Evolutionary conservation across 805 yeast species (phyloP), one percentile per base, ranked within the genome.

Genomic region (Scheffersomyces spartinae): DNA sequence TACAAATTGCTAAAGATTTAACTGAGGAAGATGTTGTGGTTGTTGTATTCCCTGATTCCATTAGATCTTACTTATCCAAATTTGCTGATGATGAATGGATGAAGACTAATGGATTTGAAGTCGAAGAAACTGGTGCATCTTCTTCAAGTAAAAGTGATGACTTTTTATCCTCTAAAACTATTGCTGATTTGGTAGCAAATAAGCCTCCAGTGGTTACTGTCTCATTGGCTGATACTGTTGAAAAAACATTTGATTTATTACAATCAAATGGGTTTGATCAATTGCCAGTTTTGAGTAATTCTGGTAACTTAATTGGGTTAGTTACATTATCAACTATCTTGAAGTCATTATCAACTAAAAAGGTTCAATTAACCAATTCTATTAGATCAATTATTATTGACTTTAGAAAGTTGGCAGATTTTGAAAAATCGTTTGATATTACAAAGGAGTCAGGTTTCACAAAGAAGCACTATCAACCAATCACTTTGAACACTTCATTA

Each of bases 61-160:
- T 82, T 45, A 73, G 94, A 62, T 81, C 93, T 3, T 82, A 82
- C 57, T 64, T 82, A 53, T 73, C 91, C 35, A 82, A 82, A 57
- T 82, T 82, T 45, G 88, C 81, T 19, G 93, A 82, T 49, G 93
- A 83, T 43, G 93, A 81, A 53, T 82, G 94, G 94, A 73, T 82
- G 79, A 68, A 66, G 47, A 71, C 71, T 40, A 80, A 82, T 47
- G 79, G 80, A 3, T 74, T 83, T 44, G 81, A 71, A 35, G 66
- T 66, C 26, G 56, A 40, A 14, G 57, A 63, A 28, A 49, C 66
- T 28, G 49, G 52, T 28, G 50, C 51, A 8, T 43, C 53, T 22
- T 43, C 59, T 12, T 52, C 55, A 28, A 49, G 43, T 21, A 64
- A 64, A 36, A 52, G 66, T 13, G 67, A 61, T 33, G 53, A 51